Percentiles rank a stretch among this genome's conserved stretches.
phyloP scores from a whole-genome alignment of 495 filamentous ascomycete species.

The Tuber melanosporum region DNA sequence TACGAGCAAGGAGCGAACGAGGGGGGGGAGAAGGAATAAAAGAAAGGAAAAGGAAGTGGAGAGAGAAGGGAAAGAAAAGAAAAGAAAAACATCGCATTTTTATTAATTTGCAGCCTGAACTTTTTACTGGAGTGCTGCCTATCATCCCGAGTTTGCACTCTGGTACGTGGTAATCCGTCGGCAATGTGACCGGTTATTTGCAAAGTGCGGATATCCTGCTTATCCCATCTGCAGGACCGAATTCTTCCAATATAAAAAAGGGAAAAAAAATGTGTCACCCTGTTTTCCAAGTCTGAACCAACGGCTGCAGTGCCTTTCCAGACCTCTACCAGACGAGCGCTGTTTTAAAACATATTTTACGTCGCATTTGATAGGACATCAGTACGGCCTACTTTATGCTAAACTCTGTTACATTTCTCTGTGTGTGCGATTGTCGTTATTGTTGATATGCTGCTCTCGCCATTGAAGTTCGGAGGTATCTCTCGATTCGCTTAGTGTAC shows the following conservation, averaged over 20 bases:
- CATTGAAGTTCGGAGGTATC: background rate
- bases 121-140: background rate
- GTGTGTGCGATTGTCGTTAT: background rate
- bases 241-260: background rate
- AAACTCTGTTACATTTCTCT: background rate
- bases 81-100: background rate
- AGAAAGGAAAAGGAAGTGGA: background rate
- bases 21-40: background rate
- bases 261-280: background rate
- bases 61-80: background rate
- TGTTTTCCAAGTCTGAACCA: background rate
- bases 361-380: background rate
- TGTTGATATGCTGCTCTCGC: background rate
- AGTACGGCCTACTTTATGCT: background rate
- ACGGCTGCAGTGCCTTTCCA: background rate
- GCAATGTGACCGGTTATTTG: slow-evolving; percentile 5
- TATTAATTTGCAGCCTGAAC: background rate
- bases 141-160: background rate
- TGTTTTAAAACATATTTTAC: background rate
- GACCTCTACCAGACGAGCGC: background rate
- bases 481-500: background rate
- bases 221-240: background rate
- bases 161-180: slow-evolving; percentile 4
- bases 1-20: background rate
- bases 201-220: slow-evolving; percentile 7